Evolutionary conservation across 371 early-diverging fungal genomes (phyloP), one percentile per base, ranked within the genome.

Genomic region (Lichtheimia hyalospora): DNA sequence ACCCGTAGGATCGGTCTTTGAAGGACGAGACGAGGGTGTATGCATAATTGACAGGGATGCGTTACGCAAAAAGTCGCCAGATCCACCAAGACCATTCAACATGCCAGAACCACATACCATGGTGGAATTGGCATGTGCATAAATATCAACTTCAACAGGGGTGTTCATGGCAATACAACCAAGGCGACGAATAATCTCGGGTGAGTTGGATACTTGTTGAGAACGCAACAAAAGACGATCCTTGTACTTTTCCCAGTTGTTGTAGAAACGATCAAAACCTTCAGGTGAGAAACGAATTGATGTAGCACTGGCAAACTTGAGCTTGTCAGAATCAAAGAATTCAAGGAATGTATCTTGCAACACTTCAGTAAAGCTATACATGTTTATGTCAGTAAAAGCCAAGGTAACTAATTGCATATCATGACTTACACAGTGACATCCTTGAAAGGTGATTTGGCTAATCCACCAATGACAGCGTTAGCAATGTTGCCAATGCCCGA

Each of bases 401-500:
- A n/a, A n/a, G n/a, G n/a, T n/a, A n/a, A n/a, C n/a, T n/a, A n/a
- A n/a, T n/a, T n/a, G n/a, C n/a, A n/a, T n/a, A n/a, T n/a, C n/a
- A n/a, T 25, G 10, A 63, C 79, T 73, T 76, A 82, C 75, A 82
- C 79, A 60, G 77, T 75, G 54, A 82, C 78, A 58, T 82, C 67
- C 40, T 77, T 58, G 60, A 82, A 82, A 10, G 65, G 70, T 3
- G 74, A 73, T 34, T 77, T 71, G 41, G 79, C 77, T 49, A 82
- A 66, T 53, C 82, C 82, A 51, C 79, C 79, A 63, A 79, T 77
- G n/a, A 82, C 76, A 41, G 79, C 77, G 58, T 82, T 82, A 16
- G 82, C 82, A 61, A 82, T 82, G 64, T 82, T 82, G 62, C 79
- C 82, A 54, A 82, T 77, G 60, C 82, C 82, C 20, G 79, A 79